Percentiles rank a stretch among this genome's conserved stretches.
phyloP scores from a whole-genome alignment of 2,329 filamentous ascomycete species.

The Hypoxylon sp. region DNA sequence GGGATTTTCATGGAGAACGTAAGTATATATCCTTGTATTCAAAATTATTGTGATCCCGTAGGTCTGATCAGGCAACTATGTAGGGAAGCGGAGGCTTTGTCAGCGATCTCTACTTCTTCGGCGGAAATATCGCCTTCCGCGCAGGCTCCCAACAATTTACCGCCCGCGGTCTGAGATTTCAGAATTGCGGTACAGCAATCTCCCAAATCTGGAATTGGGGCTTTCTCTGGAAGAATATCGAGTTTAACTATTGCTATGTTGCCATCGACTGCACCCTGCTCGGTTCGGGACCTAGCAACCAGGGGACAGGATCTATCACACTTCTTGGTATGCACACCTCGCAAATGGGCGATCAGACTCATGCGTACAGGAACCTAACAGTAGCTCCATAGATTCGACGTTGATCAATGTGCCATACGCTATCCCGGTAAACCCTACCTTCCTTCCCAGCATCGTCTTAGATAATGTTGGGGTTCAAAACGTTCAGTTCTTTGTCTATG shows the following conservation, averaged over 20 bases:
- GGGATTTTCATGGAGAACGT: constrained; percentile 62
- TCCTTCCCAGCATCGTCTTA: constrained; percentile 56
- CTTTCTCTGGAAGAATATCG: constrained; percentile 56
- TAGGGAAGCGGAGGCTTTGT: constrained; percentile 70
- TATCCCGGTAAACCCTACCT: constrained; percentile 62
- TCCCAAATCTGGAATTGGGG: constrained; percentile 72
- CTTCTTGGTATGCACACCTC: constrained; percentile 56
- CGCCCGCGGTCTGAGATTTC: constrained; percentile 69
- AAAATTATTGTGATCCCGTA: too few relatives aligned
- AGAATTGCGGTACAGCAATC: constrained; percentile 66
- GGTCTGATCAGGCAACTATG: too few relatives aligned
- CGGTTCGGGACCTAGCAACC: background rate
- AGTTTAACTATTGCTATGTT: constrained; percentile 20
- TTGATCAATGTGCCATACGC: constrained; percentile 66
- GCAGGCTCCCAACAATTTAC: constrained; percentile 74
- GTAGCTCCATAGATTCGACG: constrained; percentile 60
- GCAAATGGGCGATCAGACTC: too few relatives aligned
- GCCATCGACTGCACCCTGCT: constrained; percentile 1
- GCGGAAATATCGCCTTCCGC: constrained; percentile 68
- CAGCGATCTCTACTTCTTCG: constrained; percentile 71
- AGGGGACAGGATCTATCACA: constrained; percentile 66
- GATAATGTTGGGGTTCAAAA: constrained; percentile 59
- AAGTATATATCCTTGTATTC: too few relatives aligned
- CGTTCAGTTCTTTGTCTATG: too few relatives aligned
- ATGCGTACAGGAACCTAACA: too few relatives aligned